Evolutionary conservation across 148 eudicot species (phyloP).

Genomic region (Dianthus caryophyllus): DNA sequence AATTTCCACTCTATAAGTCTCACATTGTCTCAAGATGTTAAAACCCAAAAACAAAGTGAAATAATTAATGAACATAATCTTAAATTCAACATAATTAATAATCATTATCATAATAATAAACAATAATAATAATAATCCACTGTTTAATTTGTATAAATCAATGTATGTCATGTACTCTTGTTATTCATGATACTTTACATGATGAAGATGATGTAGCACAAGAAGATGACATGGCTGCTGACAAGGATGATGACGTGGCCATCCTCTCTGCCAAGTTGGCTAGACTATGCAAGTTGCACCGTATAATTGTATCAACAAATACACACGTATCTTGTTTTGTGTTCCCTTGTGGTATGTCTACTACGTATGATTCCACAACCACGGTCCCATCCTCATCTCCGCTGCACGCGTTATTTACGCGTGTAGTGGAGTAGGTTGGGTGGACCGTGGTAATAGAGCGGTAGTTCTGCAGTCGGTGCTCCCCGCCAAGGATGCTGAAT

Average conservation of each 20-base stretch:
- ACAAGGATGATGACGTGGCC: slow-evolving; percentile 22
- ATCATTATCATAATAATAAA: too few species aligned
- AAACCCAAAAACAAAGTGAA: neutral
- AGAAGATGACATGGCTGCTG: neutral
- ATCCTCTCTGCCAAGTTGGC: slow-evolving; percentile 50
- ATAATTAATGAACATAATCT: neutral
- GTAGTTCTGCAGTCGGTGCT: slow-evolving; percentile 70
- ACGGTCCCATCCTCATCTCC: slow-evolving; percentile 37
- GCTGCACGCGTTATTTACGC: neutral
- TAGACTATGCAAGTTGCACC: slow-evolving; percentile 60
- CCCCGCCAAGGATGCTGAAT: slow-evolving; percentile 72
- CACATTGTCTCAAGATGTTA: too few species aligned
- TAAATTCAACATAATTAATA: too few species aligned
- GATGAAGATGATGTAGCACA: slow-evolving; percentile 11
- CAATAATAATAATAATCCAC: neutral
- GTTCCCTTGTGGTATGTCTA: slow-evolving; percentile 71
- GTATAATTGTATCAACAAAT: slow-evolving; percentile 71
- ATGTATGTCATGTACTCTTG: too few species aligned
- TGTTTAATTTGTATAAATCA: too few species aligned
- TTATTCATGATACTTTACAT: slow-evolving; percentile 32
- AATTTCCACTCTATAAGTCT: too few species aligned
- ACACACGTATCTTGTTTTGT: slow-evolving; percentile 67
- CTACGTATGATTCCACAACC: slow-evolving; percentile 80
- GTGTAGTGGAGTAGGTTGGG: slow-evolving; percentile 12
- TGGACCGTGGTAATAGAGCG: slow-evolving; percentile 74